Conservation (phyloP, 352 stramenopile genomes). For the Phytopythium litorale region DNA sequence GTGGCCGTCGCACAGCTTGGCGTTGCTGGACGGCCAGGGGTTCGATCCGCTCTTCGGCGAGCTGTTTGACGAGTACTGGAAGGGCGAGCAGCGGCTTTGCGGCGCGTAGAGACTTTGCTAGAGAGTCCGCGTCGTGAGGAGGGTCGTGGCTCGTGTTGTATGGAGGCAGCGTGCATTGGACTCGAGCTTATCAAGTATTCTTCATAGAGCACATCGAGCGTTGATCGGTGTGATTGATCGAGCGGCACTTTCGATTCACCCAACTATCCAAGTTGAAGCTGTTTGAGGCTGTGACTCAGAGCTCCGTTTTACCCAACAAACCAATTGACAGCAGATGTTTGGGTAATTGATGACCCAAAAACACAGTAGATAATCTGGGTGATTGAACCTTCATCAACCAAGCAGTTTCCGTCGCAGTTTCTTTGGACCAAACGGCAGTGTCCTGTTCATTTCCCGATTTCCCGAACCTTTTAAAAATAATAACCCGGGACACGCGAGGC, state of each 20-base stretch:
- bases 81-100: not conserved
- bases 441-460: not conserved
- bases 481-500: not conserved
- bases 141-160: not conserved
- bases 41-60: constrained; percentile 1
- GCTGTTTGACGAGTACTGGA: not conserved
- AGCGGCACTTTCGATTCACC: too few relatives aligned
- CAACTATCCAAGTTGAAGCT: too few relatives aligned
- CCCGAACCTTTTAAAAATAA: not conserved
- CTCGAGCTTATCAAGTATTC: too few relatives aligned
- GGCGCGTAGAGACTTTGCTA: not conserved
- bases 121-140: not conserved
- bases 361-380: not conserved
- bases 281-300: too few relatives aligned
- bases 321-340: too few relatives aligned
- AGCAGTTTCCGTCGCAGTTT: not conserved
- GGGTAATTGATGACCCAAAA: not conserved
- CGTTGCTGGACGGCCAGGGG: not conserved
- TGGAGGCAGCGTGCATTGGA: too few relatives aligned
- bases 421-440: not conserved
- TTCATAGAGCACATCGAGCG: too few relatives aligned
- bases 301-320: too few relatives aligned
- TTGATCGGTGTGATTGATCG: not conserved
- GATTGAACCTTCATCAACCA: constrained; percentile 2
- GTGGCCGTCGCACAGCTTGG: constrained; percentile 8